These are phyloP conservation scores for Sicyos edulis DNA, from an alignment of 306 rosid species.

Conservation along the genomic window DNA sequence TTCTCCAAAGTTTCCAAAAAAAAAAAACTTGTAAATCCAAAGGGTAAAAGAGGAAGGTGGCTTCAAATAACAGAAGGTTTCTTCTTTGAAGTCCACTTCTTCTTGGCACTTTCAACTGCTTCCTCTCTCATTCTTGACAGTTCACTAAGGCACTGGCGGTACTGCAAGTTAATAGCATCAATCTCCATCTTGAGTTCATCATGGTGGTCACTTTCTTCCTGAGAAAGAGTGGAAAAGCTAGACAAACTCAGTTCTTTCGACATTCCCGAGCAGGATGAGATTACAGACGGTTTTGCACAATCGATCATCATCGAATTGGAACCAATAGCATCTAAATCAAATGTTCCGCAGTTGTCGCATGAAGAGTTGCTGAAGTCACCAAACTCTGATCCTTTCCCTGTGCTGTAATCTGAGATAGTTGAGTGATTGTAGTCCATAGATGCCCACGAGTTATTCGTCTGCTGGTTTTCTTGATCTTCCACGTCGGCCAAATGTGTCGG, in stretches of 20 bases:
- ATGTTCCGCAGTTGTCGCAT: not conserved
- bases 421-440: slow-evolving; percentile 38
- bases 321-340: slow-evolving; percentile 14
- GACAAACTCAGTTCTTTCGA: slow-evolving; percentile 31
- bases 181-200: slow-evolving; percentile 56
- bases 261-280: slow-evolving; percentile 30
- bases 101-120: slow-evolving; percentile 51
- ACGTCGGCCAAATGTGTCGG: slow-evolving; percentile 16
- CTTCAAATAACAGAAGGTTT: slow-evolving; percentile 25
- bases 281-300: slow-evolving; percentile 30
- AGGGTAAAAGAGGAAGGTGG: not conserved
- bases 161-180: slow-evolving; percentile 52
- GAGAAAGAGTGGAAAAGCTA: slow-evolving; percentile 34
- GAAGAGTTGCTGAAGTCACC: not conserved
- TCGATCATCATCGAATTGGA: slow-evolving; percentile 26
- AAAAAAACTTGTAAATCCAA: not conserved
- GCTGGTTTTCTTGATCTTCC: slow-evolving; percentile 27
- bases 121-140: slow-evolving; percentile 62
- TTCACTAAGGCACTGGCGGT: slow-evolving; percentile 40
- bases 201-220: slow-evolving; percentile 29
- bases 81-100: slow-evolving; percentile 64
- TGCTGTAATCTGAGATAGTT: slow-evolving; percentile 22
- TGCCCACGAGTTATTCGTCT: slow-evolving; percentile 42
- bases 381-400: slow-evolving; percentile 16
- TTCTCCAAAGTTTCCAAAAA: no score